These are phyloP conservation scores for Lithohypha guttulata DNA, from an alignment of 2,329 filamentous ascomycete genomes.

Conservation along the genomic window DNA sequence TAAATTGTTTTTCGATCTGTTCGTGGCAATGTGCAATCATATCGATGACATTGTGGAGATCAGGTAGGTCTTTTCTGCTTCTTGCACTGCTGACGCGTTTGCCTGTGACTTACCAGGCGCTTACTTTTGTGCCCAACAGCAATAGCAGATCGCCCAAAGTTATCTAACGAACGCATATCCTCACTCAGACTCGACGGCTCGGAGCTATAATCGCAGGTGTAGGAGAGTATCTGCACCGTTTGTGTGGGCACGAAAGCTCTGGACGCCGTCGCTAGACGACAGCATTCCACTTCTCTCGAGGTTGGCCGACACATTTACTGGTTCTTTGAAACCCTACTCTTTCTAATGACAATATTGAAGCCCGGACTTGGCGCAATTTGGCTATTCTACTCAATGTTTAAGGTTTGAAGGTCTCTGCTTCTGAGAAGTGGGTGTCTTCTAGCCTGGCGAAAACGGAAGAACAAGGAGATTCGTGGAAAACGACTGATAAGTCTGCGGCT, in stretches of 20 bases:
- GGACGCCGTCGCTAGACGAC: slow-evolving; percentile 18
- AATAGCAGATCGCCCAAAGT: slow-evolving; percentile 44
- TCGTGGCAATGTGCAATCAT: slow-evolving; percentile 96
- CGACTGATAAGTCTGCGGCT: slow-evolving; percentile 23
- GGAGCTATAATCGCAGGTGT: slow-evolving; percentile 24
- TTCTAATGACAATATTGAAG: slow-evolving; percentile 27
- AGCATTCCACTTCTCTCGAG: slow-evolving; percentile 33
- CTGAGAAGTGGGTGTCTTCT: too few species aligned
- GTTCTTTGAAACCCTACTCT: slow-evolving; percentile 32
- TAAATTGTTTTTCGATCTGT: slow-evolving; percentile 96
- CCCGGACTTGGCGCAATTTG: slow-evolving; percentile 24
- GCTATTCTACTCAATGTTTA: slow-evolving; percentile 23
- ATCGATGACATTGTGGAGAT: slow-evolving; percentile 90
- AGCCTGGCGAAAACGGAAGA: too few species aligned
- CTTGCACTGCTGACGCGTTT: slow-evolving; percentile 11
- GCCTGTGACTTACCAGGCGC: slow-evolving; percentile 15
- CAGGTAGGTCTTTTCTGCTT: slow-evolving; percentile 50
- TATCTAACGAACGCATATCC: slow-evolving; percentile 35
- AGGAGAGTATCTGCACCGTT: slow-evolving; percentile 26
- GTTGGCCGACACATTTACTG: slow-evolving; percentile 35
- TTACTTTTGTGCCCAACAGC: slow-evolving; percentile 26
- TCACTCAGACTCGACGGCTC: slow-evolving; percentile 26
- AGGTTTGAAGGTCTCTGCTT: too few species aligned
- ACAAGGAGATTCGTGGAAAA: slow-evolving; percentile 13
- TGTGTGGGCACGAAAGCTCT: slow-evolving; percentile 22